Percentiles rank a stretch among this genome's conserved stretches.
Conservation (phyloP, 805 yeast genomes). For the Priceomyces medius region DNA sequence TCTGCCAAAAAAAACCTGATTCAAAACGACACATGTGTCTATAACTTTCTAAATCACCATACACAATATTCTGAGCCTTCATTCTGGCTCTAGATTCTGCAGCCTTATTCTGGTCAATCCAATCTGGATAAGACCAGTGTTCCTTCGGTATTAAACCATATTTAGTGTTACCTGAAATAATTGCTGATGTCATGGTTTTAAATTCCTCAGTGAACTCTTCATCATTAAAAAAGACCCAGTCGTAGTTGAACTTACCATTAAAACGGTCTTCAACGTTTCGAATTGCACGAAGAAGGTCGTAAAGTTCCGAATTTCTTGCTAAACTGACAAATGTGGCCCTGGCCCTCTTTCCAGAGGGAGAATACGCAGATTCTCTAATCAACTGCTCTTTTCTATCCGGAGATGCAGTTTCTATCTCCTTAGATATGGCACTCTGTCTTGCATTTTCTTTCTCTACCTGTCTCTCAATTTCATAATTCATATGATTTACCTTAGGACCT, state of each 20-base stretch:
- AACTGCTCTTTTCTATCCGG: constrained; percentile 2
- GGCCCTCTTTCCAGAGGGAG: constrained; percentile 1
- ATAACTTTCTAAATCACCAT: constrained; percentile 73
- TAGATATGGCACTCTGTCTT: neutral
- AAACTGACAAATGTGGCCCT: constrained; percentile 76
- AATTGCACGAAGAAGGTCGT: constrained; percentile 61
- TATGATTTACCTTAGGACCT: neutral
- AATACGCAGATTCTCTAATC: neutral
- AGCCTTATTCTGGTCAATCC: constrained; percentile 78
- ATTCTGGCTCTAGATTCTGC: constrained; percentile 57
- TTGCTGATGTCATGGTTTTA: constrained; percentile 59
- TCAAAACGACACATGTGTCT: constrained; percentile 94
- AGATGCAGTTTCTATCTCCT: neutral
- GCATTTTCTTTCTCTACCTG: neutral
- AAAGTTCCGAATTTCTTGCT: constrained; percentile 74
- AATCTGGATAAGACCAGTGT: constrained; percentile 85
- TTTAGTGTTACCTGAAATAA: constrained; percentile 73
- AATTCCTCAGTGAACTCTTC: constrained; percentile 82
- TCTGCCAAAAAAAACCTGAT: constrained; percentile 85
- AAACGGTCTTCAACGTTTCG: constrained; percentile 86
- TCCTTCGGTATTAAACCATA: constrained; percentile 81
- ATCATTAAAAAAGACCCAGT: constrained; percentile 95
- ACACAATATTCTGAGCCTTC: constrained; percentile 57
- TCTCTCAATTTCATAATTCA: neutral
- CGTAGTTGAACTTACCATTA: constrained; percentile 76